A percentile compares a stretch with the other conserved stretches of the same genome.
These are phyloP conservation scores for Canna indica DNA, from an alignment of 176 grass and related monocot genomes.

Conservation along the genomic window DNA sequence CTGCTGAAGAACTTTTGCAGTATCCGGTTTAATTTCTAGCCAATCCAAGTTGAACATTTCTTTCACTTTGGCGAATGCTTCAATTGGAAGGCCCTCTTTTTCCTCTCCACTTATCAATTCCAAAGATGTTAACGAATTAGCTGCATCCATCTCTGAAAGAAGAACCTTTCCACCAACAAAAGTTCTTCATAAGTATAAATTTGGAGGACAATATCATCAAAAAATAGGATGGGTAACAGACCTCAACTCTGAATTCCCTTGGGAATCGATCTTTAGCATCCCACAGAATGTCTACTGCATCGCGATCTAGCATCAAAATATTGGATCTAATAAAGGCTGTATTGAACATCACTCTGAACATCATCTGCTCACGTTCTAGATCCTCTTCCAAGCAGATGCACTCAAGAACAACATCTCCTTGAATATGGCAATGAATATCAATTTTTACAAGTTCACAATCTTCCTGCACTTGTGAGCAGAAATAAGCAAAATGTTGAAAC, in stretches of 20 bases:
- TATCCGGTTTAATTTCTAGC: constrained; percentile 62
- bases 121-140: constrained; percentile 39
- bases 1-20: constrained; percentile 56
- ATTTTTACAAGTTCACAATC: constrained; percentile 95
- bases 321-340: constrained; percentile 94
- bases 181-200: constrained; percentile 17
- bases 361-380: constrained; percentile 72
- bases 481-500: constrained; percentile 1
- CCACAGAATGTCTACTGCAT: constrained; percentile 90
- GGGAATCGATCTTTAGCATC: constrained; percentile 86
- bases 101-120: constrained; percentile 52
- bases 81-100: constrained; percentile 79
- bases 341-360: constrained; percentile 99
- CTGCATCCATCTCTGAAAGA: constrained; percentile 81
- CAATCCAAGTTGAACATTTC: constrained; percentile 94
- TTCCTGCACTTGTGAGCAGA: constrained; percentile 38
- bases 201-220: constrained; percentile 14
- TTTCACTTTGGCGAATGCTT: constrained; percentile 95
- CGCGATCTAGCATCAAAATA: constrained; percentile 91
- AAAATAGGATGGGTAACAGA: constrained; percentile 19
- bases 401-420: constrained; percentile 94
- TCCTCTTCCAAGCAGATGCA: constrained; percentile 82
- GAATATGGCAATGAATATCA: constrained; percentile 92
- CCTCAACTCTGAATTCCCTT: constrained; percentile 87
- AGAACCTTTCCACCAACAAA: constrained; percentile 49